These are phyloP conservation scores for Echria macrotheca DNA, from an alignment of 495 filamentous ascomycete genomes.

Conservation along the genomic window DNA sequence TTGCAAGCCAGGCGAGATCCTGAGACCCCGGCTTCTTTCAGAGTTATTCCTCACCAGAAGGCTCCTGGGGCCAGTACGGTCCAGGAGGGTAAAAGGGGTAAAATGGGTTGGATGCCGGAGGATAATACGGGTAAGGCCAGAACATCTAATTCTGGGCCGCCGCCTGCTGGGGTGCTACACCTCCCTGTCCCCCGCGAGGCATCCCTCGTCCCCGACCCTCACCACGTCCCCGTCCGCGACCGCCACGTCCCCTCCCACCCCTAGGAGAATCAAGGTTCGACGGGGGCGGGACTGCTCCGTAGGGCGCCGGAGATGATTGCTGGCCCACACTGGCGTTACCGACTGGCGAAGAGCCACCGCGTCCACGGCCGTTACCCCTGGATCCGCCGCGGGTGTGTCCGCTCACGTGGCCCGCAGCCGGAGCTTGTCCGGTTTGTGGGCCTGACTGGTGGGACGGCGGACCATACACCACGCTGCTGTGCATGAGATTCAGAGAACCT, in stretches of 20 bases:
- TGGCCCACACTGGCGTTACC: constrained; percentile 15
- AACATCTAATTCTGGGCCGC: constrained; percentile 4
- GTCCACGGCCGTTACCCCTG: constrained; percentile 25
- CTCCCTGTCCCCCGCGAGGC: neutral
- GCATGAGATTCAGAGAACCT: constrained; percentile 41
- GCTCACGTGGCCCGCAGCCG: constrained; percentile 36
- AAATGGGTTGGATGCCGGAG: too few species aligned
- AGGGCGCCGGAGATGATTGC: constrained; percentile 35
- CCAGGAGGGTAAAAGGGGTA: too few species aligned
- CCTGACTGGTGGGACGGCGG: constrained; percentile 22
- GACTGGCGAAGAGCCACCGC: constrained; percentile 22
- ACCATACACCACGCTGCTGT: constrained; percentile 37
- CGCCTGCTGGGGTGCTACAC: constrained; percentile 4
- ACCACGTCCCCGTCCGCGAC: constrained; percentile 20
- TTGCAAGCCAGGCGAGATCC: too few species aligned
- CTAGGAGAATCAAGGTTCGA: constrained; percentile 53
- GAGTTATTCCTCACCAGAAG: too few species aligned
- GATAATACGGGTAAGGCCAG: too few species aligned
- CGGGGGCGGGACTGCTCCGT: constrained; percentile 76
- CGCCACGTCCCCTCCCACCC: constrained; percentile 26
- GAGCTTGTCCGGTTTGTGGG: constrained; percentile 14
- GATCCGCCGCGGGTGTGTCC: too few species aligned
- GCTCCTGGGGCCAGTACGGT: too few species aligned
- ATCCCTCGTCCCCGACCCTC: constrained; percentile 17
- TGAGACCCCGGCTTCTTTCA: too few species aligned